Evolutionary conservation across 805 yeast species (phyloP), one percentile per base, ranked within the genome.

Genomic region (Grigorovia yakushimaensis): DNA sequence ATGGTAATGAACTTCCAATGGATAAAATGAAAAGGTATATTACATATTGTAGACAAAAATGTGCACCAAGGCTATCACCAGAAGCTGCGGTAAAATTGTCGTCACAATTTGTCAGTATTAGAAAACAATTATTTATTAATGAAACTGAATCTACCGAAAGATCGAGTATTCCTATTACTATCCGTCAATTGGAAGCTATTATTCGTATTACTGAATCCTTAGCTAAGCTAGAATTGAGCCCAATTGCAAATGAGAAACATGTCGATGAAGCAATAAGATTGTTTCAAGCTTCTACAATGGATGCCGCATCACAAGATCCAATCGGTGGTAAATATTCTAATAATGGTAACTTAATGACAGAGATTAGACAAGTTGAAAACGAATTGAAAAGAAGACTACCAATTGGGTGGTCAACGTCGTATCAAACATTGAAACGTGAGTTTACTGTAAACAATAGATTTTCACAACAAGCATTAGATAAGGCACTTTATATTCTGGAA

Each of bases 161-260:
- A 57, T 88, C 97, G 0, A 84, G 96, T 1, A 93, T 93, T 59
- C 99, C 99, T 27, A 91, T 93, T 60, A 93, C 99, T 0, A 81
- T 93, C 41, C 88, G 99, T 74, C 99, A 93, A 71, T 74, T 93
- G 51, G 99, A 93, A 68, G 98, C 99, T 38, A 87, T 93, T 57
- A 80, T 93, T 43, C 89, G 99, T 71, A 93, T 93, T 47, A 79
- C 97, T 1, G 99, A 93, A 69, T 78, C 96, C 0, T 70, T 93
- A 48, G 98, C 98, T 7, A 93, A 93, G 65, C 65, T 93, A 49
- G 81, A 82, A 48, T 70, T 93, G 47, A 74, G 83, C 13, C 91
- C 97, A 1, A 74, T 88, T 17, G 98, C 96, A 3, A 76, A 79
- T 8, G 93, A 81, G 57, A 82, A 78, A 53, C 98, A 93, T 61